Percentiles rank a stretch among this genome's conserved stretches.
Evolutionary conservation across 176 grass and related monocot genomes (phyloP).

Genomic region (Zea luxurians): DNA sequence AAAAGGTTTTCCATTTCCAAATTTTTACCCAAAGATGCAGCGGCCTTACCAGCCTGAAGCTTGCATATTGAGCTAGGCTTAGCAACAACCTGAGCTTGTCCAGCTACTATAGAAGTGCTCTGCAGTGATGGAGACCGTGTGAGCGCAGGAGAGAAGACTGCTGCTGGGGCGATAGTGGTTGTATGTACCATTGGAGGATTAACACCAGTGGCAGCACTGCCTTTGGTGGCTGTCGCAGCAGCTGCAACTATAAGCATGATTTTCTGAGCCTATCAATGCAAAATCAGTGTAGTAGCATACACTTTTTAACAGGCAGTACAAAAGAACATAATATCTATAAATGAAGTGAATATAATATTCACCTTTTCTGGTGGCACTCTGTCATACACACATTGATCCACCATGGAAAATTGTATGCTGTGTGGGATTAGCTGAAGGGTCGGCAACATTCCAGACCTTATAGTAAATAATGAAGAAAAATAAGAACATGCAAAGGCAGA

Average conservation of each 20-base stretch:
- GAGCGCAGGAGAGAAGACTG: constrained; percentile 51
- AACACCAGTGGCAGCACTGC: constrained; percentile 23
- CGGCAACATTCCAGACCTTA: constrained; percentile 42
- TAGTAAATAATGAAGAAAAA: constrained; percentile 27
- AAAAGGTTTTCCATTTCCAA: not conserved
- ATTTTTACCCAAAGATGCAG: constrained; percentile 14
- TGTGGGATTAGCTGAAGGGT: constrained; percentile 39
- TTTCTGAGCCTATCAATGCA: constrained; percentile 65
- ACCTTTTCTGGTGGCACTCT: constrained; percentile 82
- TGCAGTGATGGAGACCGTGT: constrained; percentile 71
- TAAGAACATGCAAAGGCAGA: constrained; percentile 33
- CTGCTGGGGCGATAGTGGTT: constrained; percentile 12
- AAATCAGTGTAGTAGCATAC: constrained; percentile 21
- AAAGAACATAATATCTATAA: constrained; percentile 1
- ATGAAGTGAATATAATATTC: constrained; percentile 19
- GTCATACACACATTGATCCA: constrained; percentile 79
- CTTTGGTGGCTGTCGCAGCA: constrained; percentile 42
- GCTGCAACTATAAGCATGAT: constrained; percentile 86
- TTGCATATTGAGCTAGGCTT: constrained; percentile 31
- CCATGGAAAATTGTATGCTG: constrained; percentile 90
- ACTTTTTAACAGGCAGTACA: not conserved
- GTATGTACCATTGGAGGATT: constrained; percentile 41
- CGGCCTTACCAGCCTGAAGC: constrained; percentile 80
- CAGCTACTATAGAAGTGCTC: constrained; percentile 59
- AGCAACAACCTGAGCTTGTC: constrained; percentile 45